Conservation (phyloP, 2,329 filamentous ascomycete genomes). For the Penicillium sp. region DNA sequence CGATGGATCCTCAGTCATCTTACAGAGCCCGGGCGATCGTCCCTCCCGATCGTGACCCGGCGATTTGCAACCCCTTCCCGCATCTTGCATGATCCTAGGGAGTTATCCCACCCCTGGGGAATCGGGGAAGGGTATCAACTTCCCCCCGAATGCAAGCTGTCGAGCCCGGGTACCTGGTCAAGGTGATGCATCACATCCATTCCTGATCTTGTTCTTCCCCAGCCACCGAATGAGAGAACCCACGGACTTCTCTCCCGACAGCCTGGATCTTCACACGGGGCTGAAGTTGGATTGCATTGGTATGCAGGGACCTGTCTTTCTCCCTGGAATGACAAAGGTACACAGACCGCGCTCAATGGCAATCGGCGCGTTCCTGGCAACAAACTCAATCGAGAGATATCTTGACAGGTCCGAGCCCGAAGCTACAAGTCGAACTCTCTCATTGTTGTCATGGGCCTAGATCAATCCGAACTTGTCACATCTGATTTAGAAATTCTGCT, state of each 20-base stretch:
- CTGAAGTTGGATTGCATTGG: slow-evolving; percentile 8
- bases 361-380: slow-evolving; percentile 9
- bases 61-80: slow-evolving; percentile 4
- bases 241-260: not conserved
- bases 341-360: not conserved
- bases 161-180: slow-evolving; percentile 12
- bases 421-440: slow-evolving; percentile 6
- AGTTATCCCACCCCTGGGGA: slow-evolving; percentile 11
- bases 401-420: slow-evolving; percentile 11
- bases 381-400: not conserved
- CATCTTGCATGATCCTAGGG: slow-evolving; percentile 16
- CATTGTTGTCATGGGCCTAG: not conserved
- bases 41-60: slow-evolving; percentile 10
- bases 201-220: not conserved
- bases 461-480: slow-evolving; percentile 15
- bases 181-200: slow-evolving; percentile 22
- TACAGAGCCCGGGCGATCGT: not conserved
- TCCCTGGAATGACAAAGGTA: slow-evolving; percentile 11
- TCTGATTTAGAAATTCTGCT: slow-evolving; percentile 11
- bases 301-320: slow-evolving; percentile 20
- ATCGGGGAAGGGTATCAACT: slow-evolving; percentile 14
- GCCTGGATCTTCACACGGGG: slow-evolving; percentile 1
- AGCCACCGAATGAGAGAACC: slow-evolving; percentile 2
- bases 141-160: slow-evolving; percentile 22
- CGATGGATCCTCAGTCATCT: not conserved